Evolutionary conservation across 495 filamentous ascomycete species (phyloP).

Genomic region (Penicillium paxilli): DNA sequence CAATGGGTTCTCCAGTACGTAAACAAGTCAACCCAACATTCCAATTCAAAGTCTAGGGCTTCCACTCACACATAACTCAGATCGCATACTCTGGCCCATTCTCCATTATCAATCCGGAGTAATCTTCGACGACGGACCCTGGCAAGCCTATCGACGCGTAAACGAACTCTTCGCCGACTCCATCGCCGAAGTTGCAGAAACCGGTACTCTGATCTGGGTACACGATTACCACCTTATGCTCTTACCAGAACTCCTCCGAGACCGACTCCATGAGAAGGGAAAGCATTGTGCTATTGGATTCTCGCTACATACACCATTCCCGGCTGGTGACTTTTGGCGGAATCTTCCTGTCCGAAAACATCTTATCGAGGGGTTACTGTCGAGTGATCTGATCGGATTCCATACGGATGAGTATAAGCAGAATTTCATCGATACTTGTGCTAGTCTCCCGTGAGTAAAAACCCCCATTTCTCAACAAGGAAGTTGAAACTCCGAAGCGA

Average conservation of each 20-base stretch:
- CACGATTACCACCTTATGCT: slow-evolving; percentile 98
- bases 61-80: slow-evolving; percentile 38
- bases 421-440: slow-evolving; percentile 86
- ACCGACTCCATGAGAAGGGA: slow-evolving; percentile 64
- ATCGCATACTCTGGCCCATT: slow-evolving; percentile 92
- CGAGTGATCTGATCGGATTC: slow-evolving; percentile 88
- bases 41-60: neutral
- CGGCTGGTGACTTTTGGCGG: slow-evolving; percentile 87
- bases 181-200: slow-evolving; percentile 68
- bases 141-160: slow-evolving; percentile 83
- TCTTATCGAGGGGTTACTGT: slow-evolving; percentile 74
- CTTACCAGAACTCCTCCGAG: slow-evolving; percentile 79
- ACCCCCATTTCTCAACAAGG: too few relatives aligned
- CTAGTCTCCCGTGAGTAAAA: slow-evolving; percentile 73
- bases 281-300: slow-evolving; percentile 90
- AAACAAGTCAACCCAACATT: too few relatives aligned
- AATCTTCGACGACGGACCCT: slow-evolving; percentile 81
- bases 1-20: slow-evolving; percentile 59
- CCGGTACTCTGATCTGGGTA: slow-evolving; percentile 88
- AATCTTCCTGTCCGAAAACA: slow-evolving; percentile 86
- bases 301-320: slow-evolving; percentile 94
- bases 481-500: too few relatives aligned
- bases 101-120: slow-evolving; percentile 96
- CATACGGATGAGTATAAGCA: slow-evolving; percentile 93
- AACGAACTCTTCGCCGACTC: slow-evolving; percentile 83